Evolutionary conservation across 2,329 filamentous ascomycete genomes (phyloP).

Genomic region (Aspergillus sp.): DNA sequence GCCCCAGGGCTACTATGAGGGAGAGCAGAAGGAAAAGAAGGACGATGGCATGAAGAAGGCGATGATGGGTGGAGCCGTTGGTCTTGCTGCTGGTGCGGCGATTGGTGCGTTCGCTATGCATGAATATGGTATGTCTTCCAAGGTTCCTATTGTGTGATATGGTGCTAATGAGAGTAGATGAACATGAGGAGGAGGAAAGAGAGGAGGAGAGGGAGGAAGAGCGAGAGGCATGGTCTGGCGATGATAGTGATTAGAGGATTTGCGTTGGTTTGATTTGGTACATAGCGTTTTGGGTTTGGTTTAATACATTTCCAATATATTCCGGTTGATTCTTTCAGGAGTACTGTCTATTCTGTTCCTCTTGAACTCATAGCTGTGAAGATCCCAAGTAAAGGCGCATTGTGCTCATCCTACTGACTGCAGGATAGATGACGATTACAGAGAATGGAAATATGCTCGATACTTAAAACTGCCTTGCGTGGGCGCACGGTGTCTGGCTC

Average conservation of each 20-base stretch:
- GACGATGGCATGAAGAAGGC: conserved; percentile 51
- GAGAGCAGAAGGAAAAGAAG: conserved; percentile 33
- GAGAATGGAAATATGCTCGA: too few relatives aligned
- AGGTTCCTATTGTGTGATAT: background rate
- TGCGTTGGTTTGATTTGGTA: background rate
- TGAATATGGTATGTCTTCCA: conserved; percentile 49
- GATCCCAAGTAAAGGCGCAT: too few relatives aligned
- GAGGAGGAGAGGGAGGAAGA: background rate
- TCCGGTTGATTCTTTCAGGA: too few relatives aligned
- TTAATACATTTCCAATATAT: background rate
- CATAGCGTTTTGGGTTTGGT: background rate
- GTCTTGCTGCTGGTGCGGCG: conserved; percentile 55
- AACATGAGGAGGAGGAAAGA: background rate
- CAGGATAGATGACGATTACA: too few relatives aligned
- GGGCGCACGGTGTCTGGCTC: too few relatives aligned
- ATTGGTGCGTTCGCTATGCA: conserved; percentile 59
- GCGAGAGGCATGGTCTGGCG: background rate
- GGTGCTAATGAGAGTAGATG: background rate
- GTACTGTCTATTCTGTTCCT: too few relatives aligned
- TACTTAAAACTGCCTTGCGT: too few relatives aligned
- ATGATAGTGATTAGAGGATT: background rate
- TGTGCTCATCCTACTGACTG: too few relatives aligned
- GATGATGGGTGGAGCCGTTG: conserved; percentile 56
- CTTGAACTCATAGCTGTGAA: too few relatives aligned
- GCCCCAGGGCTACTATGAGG: conserved; percentile 12